Conservation (phyloP, 2,329 filamentous ascomycete species). For the Hypoxylon sp. region DNA sequence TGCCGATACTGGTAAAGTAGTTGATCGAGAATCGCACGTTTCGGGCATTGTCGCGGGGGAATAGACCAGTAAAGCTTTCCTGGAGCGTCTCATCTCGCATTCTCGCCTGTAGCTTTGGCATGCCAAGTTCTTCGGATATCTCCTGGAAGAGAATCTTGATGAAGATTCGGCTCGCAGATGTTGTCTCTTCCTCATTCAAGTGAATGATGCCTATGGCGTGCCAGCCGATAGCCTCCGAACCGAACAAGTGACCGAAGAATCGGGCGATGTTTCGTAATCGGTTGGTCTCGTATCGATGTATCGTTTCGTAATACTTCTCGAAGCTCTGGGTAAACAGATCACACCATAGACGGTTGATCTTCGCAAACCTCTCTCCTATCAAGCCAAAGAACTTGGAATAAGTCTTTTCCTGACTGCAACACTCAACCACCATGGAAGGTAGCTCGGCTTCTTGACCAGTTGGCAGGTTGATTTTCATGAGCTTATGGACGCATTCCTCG, state of each 20-base stretch:
- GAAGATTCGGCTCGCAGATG: conserved; percentile 95
- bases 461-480: conserved; percentile 92
- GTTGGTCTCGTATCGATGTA: conserved; percentile 97
- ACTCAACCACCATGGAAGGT: conserved; percentile 96
- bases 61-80: conserved; percentile 82
- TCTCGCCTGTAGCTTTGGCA: conserved; percentile 78
- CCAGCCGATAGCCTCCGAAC: conserved; percentile 90
- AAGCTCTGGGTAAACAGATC: conserved; percentile 93
- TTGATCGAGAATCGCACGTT: conserved; percentile 98
- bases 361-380: conserved; percentile 93
- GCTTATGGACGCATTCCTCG: conserved; percentile 96
- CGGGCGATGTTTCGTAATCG: conserved; percentile 92
- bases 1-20: conserved; percentile 97
- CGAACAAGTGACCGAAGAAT: conserved; percentile 91
- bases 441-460: conserved; percentile 87
- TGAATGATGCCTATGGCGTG: conserved; percentile 85
- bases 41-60: conserved; percentile 86
- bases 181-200: conserved; percentile 96
- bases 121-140: conserved; percentile 84
- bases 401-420: conserved; percentile 94
- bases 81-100: conserved; percentile 81
- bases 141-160: conserved; percentile 98
- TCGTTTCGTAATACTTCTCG: conserved; percentile 93
- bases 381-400: conserved; percentile 98
- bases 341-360: conserved; percentile 93